Conservation (phyloP, 2,329 filamentous ascomycete species). For the Aspergillus pseudoglaucus region DNA sequence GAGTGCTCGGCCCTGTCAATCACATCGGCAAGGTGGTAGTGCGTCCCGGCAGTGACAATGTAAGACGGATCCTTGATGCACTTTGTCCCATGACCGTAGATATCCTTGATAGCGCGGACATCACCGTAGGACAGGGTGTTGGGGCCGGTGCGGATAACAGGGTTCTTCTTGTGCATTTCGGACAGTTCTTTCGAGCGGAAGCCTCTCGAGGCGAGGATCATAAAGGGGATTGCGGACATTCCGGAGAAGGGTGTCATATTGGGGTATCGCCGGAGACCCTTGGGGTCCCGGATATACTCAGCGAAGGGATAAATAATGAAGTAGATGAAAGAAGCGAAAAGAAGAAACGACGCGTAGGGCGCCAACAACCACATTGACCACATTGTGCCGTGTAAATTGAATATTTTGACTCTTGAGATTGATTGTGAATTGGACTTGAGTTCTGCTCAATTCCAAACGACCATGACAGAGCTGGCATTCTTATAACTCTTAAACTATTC, state of each 20-base stretch:
- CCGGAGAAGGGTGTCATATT: constrained; percentile 40
- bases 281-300: constrained; percentile 22
- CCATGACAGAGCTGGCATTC: background rate
- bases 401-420: background rate
- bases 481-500: background rate
- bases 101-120: constrained; percentile 43
- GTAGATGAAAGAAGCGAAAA: constrained; percentile 17
- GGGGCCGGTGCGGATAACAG: constrained; percentile 42
- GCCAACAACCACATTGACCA: constrained; percentile 13
- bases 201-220: constrained; percentile 38
- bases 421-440: too few relatives aligned
- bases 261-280: constrained; percentile 43
- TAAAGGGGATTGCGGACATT: constrained; percentile 43
- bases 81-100: constrained; percentile 47
- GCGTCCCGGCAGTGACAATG: constrained; percentile 39
- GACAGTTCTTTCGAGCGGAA: constrained; percentile 39
- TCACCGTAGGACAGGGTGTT: constrained; percentile 41
- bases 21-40: constrained; percentile 49
- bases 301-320: constrained; percentile 19
- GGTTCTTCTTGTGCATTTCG: constrained; percentile 42
- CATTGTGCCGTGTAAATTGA: constrained; percentile 8
- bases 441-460: too few relatives aligned
- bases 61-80: constrained; percentile 49
- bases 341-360: constrained; percentile 18
- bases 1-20: constrained; percentile 48